Evolutionary conservation across 495 filamentous ascomycete species (phyloP).

Genomic region (Aspergillus conjunctus): DNA sequence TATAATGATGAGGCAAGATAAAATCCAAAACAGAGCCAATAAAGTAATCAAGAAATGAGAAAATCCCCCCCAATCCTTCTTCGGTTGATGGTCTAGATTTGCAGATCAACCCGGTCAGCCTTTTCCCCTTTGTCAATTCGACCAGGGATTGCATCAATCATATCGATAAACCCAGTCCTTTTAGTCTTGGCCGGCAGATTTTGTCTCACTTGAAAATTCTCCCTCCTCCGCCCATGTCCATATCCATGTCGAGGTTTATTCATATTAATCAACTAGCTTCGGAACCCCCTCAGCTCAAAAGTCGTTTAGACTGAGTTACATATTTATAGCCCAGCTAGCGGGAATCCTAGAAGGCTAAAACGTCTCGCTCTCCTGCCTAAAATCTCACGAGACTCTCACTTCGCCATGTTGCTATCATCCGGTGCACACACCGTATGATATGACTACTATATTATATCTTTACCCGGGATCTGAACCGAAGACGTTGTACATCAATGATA

Average conservation of each 20-base stretch:
- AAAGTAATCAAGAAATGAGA: neutral
- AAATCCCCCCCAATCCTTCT: too few relatives aligned
- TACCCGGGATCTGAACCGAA: too few relatives aligned
- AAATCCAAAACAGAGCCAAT: slow-evolving; percentile 2
- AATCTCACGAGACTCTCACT: too few relatives aligned
- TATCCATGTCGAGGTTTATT: neutral
- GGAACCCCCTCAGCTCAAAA: too few relatives aligned
- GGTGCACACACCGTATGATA: too few relatives aligned
- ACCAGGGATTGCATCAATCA: neutral
- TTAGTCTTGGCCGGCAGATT: neutral
- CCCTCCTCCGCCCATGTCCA: neutral
- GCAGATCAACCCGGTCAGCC: neutral
- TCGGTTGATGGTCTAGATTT: too few relatives aligned
- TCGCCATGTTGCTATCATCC: too few relatives aligned
- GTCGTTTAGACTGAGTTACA: neutral
- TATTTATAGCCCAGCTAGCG: neutral
- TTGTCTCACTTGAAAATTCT: slow-evolving; percentile 5
- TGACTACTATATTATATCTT: too few relatives aligned
- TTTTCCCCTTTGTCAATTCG: neutral
- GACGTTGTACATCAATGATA: too few relatives aligned
- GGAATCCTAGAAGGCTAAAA: neutral
- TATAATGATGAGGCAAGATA: slow-evolving; percentile 3
- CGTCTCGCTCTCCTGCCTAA: neutral
- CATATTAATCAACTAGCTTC: too few relatives aligned
- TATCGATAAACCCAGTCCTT: neutral